Percentiles rank a stretch among this genome's conserved stretches.
These are phyloP conservation scores for Aspergillus tamarii DNA, from an alignment of 2,329 filamentous ascomycete genomes.

Conservation along the genomic window DNA sequence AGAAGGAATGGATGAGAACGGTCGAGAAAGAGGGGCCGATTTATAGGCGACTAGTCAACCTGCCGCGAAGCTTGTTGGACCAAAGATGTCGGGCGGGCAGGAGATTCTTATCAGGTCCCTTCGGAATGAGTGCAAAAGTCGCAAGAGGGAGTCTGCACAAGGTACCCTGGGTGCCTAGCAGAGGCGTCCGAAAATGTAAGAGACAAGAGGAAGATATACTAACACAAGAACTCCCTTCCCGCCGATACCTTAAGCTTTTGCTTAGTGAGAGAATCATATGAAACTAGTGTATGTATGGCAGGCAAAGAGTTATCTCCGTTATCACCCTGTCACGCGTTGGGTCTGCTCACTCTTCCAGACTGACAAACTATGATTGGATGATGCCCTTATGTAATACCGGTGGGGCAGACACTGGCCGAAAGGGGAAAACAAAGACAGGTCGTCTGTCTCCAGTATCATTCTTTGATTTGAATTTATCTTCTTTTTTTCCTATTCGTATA, in stretches of 20 bases:
- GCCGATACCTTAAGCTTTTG: background rate
- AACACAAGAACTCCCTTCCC: background rate
- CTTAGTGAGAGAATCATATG: constrained; percentile 7
- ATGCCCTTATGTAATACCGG: background rate
- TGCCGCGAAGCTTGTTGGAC: constrained; percentile 6
- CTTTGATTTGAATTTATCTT: too few relatives aligned
- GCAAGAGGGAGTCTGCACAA: background rate
- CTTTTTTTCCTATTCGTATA: too few relatives aligned
- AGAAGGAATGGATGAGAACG: background rate
- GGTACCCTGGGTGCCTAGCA: background rate
- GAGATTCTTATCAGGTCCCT: background rate
- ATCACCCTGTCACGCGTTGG: constrained; percentile 15
- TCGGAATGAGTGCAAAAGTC: background rate
- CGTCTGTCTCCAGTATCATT: too few relatives aligned
- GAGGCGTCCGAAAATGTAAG: background rate
- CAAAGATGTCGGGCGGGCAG: background rate
- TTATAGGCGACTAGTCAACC: constrained; percentile 1
- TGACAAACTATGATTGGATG: background rate
- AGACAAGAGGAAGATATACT: background rate
- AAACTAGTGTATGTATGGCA: constrained; percentile 1
- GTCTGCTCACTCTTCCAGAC: background rate
- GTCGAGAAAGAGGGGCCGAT: constrained; percentile 5
- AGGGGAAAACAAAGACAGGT: background rate
- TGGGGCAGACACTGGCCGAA: background rate
- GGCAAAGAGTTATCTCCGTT: constrained; percentile 22